Evolutionary conservation across 139 green algal species (phyloP).

Genomic region (Closterium sp.): DNA sequence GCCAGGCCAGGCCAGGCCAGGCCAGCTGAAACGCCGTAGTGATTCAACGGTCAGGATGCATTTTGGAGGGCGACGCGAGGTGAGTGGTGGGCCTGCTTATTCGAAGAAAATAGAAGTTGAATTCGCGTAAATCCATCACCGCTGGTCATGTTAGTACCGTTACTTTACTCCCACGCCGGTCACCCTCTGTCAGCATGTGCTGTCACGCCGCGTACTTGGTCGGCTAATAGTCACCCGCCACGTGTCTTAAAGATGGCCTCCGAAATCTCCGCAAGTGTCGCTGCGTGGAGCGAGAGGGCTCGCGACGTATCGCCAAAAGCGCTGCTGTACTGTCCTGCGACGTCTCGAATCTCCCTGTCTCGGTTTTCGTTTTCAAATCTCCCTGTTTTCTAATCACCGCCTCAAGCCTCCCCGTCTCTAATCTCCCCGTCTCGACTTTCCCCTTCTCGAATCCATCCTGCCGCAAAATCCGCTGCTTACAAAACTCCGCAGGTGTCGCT

Average conservation of each 20-base stretch:
- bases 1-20: not conserved
- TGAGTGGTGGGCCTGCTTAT: not conserved
- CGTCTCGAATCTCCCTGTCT: too few species aligned
- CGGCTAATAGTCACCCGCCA: not conserved
- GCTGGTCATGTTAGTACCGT: too few species aligned
- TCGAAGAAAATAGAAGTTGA: not conserved
- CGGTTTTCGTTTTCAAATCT: not conserved
- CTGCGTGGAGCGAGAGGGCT: not conserved
- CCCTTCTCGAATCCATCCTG: not conserved
- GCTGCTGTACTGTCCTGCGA: not conserved
- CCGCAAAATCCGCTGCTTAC: not conserved
- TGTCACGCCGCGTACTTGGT: not conserved
- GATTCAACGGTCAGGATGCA: not conserved
- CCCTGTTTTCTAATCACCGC: not conserved
- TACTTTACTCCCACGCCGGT: not conserved
- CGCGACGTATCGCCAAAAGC: not conserved
- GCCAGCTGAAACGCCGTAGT: too few species aligned
- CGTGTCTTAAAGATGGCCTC: not conserved
- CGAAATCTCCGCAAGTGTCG: not conserved
- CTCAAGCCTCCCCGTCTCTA: not conserved
- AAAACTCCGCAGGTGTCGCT: not conserved
- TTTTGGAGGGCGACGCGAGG: not conserved
- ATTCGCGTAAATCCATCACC: not conserved
- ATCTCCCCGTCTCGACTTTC: not conserved
- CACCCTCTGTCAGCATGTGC: not conserved